phyloP scores from a whole-genome alignment of 768 basidiomycete genomes.

The Kwoniella sp. region DNA sequence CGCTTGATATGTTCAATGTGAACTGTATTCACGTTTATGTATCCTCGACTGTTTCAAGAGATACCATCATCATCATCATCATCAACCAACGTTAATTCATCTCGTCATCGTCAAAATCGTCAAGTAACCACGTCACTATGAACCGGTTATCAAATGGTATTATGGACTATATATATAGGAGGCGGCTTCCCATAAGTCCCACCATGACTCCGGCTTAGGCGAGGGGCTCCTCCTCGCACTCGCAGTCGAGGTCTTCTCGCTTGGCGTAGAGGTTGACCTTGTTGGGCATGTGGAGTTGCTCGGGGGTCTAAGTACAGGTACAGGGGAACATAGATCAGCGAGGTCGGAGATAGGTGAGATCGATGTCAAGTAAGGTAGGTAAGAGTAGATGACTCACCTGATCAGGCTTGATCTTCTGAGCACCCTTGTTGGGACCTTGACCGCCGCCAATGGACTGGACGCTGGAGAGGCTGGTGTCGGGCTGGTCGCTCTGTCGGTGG shows the following conservation, averaged over 20 bases:
- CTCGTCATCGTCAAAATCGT: slow-evolving; percentile 7
- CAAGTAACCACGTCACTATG: neutral
- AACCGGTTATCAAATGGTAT: neutral
- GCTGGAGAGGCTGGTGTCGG: slow-evolving; percentile 9
- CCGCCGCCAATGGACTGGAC: slow-evolving; percentile 9
- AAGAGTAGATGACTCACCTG: slow-evolving; percentile 12
- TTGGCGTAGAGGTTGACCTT: slow-evolving; percentile 19
- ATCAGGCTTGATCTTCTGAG: slow-evolving; percentile 7
- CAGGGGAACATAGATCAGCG: neutral
- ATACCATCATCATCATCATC: neutral
- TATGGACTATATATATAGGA: slow-evolving; percentile 16
- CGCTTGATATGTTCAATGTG: too few species aligned
- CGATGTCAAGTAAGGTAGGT: neutral
- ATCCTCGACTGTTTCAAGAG: too few species aligned
- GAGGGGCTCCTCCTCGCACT: slow-evolving; percentile 9
- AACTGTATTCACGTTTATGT: too few species aligned
- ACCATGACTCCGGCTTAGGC: slow-evolving; percentile 3
- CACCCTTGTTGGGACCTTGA: slow-evolving; percentile 7
- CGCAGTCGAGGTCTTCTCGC: slow-evolving; percentile 19
- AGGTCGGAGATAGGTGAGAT: neutral
- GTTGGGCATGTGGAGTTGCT: slow-evolving; percentile 22
- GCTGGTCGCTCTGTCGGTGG: slow-evolving; percentile 10
- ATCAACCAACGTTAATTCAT: slow-evolving; percentile 10
- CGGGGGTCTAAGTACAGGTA: slow-evolving; percentile 9
- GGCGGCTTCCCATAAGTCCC: slow-evolving; percentile 4